Percentiles rank a stretch among this genome's conserved stretches.
phyloP scores from a whole-genome alignment of 2,329 filamentous ascomycete species.

The Podosphaera xanthii region DNA sequence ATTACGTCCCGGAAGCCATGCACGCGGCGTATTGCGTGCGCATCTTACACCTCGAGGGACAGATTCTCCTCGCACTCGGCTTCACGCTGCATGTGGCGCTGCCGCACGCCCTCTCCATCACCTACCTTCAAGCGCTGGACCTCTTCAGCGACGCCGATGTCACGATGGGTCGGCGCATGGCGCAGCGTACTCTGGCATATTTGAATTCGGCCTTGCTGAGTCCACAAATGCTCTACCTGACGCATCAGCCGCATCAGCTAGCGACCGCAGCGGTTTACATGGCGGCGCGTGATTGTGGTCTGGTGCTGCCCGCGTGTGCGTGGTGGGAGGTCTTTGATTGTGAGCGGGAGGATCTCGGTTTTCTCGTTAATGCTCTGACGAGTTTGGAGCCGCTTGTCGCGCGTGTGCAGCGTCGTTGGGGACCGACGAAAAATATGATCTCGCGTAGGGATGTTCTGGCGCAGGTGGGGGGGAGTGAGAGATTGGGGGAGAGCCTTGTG shows the following conservation, averaged over 20 bases:
- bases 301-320: slow-evolving; percentile 58
- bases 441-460: slow-evolving; percentile 8
- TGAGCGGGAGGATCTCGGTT: slow-evolving; percentile 81
- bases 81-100: slow-evolving; percentile 73
- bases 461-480: slow-evolving; percentile 4
- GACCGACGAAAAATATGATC: slow-evolving; percentile 8
- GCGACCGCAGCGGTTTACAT: slow-evolving; percentile 80
- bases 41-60: slow-evolving; percentile 53
- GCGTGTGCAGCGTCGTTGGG: slow-evolving; percentile 10
- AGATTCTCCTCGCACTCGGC: slow-evolving; percentile 50
- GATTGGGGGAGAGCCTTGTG: slow-evolving; percentile 2
- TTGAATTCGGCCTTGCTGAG: slow-evolving; percentile 73
- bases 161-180: slow-evolving; percentile 26
- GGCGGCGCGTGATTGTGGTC: slow-evolving; percentile 53
- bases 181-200: slow-evolving; percentile 45
- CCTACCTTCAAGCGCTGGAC: slow-evolving; percentile 77
- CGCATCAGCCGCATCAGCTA: slow-evolving; percentile 68
- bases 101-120: slow-evolving; percentile 69
- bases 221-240: slow-evolving; percentile 74
- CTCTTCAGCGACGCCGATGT: slow-evolving; percentile 24
- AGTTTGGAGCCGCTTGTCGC: slow-evolving; percentile 42
- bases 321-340: slow-evolving; percentile 99
- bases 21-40: slow-evolving; percentile 42
- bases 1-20: slow-evolving; percentile 49
- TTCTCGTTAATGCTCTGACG: slow-evolving; percentile 65